Evolutionary conservation across 495 filamentous ascomycete genomes (phyloP), one percentile per base, ranked within the genome.

Genomic region (Penicillium flavigenum): DNA sequence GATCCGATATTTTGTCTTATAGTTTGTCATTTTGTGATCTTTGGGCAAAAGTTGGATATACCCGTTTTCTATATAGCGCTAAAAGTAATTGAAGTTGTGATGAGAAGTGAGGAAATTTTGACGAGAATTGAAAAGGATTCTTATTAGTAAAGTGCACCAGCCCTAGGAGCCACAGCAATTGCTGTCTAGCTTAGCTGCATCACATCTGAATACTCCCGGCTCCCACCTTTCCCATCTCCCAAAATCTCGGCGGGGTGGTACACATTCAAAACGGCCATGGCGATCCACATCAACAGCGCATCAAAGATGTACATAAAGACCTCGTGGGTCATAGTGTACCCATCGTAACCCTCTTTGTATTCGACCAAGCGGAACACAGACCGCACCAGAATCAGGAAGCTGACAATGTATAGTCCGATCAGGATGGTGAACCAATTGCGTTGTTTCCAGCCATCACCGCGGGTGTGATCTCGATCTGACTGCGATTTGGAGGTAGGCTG

Each of bases 261-360:
- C 11, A 74, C 43, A 55, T 75, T 80, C 65, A 86, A 82, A 1
- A 83, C 55, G 0, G 78, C 63, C 70, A 82, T 80, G 19, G 80
- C 81, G 2, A 65, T 9, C 27, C 82, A 59, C 86, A 90, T 89
- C 46, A 83, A 64, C 36, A 75, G 24, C 22, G 76, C 68, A 66
- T 90, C 87, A 60, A 88, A 88, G 12, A 85, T 59, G 65, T 88
- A 89, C 54, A 87, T 57, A 59, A 79, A 81, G 51, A 73, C 77
- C 72, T 89, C 87, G 54, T 83, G 77, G 1, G 57, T 65, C 56
- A 86, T 62, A 24, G 81, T 47, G 59, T 69, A 77, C 10, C 85
- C 85, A 19, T 71, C 61, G 32, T 76, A 64, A 0, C 86, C 86
- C 68, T 82, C 71, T 1, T 76, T 50, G 59, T 84, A 89, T 70